Percentiles rank a stretch among this genome's conserved stretches.
Evolutionary conservation across 371 early-diverging fungal species (phyloP).

Genomic region (Fennellomyces sp.): DNA sequence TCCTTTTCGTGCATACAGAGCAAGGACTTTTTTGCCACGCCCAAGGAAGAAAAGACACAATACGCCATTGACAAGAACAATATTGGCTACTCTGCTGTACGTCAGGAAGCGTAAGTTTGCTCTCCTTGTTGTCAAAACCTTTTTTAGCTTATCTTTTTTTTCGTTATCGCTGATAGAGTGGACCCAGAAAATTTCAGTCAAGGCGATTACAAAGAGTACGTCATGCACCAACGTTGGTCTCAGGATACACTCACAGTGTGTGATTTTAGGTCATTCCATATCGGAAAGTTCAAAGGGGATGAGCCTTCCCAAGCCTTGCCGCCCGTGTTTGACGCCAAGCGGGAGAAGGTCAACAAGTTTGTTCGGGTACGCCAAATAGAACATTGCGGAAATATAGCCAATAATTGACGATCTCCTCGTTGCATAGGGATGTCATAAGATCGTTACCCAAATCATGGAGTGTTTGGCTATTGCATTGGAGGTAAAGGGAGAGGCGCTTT

Average conservation of each 20-base stretch:
- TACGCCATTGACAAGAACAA: conserved; percentile 21
- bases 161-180: conserved; percentile 17
- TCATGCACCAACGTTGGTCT: background rate
- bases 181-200: conserved; percentile 40
- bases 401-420: background rate
- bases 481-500: conserved; percentile 5
- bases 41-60: conserved; percentile 25
- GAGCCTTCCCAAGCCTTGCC: conserved; percentile 16
- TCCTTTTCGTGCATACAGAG: conserved; percentile 25
- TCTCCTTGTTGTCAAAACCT: background rate
- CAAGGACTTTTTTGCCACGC: conserved; percentile 35
- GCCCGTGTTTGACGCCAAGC: conserved; percentile 8
- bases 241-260: background rate
- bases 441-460: conserved; percentile 17
- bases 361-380: conserved; percentile 8
- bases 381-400: background rate
- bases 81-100: conserved; percentile 27
- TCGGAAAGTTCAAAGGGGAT: conserved; percentile 36
- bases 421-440: conserved; percentile 20
- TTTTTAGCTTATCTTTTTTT: background rate
- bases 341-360: conserved; percentile 15
- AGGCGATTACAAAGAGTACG: conserved; percentile 56
- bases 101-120: conserved; percentile 27
- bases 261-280: conserved; percentile 43
- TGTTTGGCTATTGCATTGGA: conserved; percentile 22